These are phyloP conservation scores for Novymonas esmeraldas DNA, from an alignment of 208 protist species.

Conservation along the genomic window DNA sequence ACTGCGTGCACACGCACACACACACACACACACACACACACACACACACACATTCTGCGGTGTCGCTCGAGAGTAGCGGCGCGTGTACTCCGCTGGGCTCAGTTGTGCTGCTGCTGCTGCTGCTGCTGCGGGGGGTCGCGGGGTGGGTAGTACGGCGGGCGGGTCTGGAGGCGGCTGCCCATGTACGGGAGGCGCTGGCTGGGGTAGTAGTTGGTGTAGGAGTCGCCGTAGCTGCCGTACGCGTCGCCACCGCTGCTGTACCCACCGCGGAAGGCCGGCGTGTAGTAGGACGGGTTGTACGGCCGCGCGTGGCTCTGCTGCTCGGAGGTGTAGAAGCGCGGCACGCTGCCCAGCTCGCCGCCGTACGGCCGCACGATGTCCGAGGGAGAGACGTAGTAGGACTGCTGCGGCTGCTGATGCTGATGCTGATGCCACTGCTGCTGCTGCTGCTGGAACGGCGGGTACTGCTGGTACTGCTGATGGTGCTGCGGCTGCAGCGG, in stretches of 20 bases:
- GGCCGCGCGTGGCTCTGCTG: constrained; percentile 32
- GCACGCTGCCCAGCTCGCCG: constrained; percentile 36
- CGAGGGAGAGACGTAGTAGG: constrained; percentile 15
- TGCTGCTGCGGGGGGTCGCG: constrained; percentile 32
- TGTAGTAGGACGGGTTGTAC: constrained; percentile 32
- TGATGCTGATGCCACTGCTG: constrained; percentile 16
- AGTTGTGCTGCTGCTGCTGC: constrained; percentile 18
- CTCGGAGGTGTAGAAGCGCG: constrained; percentile 35
- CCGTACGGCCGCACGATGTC: constrained; percentile 19
- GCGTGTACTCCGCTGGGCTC: no score
- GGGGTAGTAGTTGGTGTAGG: constrained; percentile 28
- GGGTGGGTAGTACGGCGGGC: constrained; percentile 51
- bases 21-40: background rate
- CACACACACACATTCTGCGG: background rate
- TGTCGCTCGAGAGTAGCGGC: no score
- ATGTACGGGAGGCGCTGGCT: constrained; percentile 28
- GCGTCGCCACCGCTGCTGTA: constrained; percentile 19
- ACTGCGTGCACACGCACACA: no score
- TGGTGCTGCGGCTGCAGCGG: background rate
- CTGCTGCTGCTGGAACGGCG: constrained; percentile 11
- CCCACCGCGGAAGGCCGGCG: constrained; percentile 15
- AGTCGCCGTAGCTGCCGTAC: constrained; percentile 24
- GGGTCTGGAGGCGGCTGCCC: constrained; percentile 37
- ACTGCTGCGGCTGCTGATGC: constrained; percentile 21
- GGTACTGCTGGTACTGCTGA: background rate